Evolutionary conservation across 768 basidiomycete species (phyloP).

Genomic region (Cyclocybe cylindracea): DNA sequence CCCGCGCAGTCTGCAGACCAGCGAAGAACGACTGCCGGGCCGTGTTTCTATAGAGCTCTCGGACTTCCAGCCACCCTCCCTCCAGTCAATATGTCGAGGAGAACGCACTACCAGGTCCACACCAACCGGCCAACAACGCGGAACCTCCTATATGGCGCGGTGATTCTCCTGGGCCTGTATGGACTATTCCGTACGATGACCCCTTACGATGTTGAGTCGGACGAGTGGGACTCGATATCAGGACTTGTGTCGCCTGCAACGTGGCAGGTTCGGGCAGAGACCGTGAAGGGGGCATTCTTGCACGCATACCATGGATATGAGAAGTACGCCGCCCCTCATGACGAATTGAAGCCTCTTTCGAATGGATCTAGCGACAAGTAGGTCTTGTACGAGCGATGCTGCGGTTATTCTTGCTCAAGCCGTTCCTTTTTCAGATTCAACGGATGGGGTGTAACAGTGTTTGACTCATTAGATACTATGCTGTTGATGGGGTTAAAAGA

Average conservation of each 20-base stretch:
- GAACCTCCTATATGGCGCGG: conserved; percentile 27
- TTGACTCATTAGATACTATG: conserved; percentile 87
- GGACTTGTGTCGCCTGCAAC: conserved; percentile 23
- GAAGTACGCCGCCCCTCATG: conserved; percentile 57
- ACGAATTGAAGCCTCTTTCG: conserved; percentile 63
- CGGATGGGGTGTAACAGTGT: conserved; percentile 89
- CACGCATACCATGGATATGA: conserved; percentile 74
- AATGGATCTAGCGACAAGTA: conserved; percentile 53
- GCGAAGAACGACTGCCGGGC: too few species aligned
- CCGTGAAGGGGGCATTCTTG: conserved; percentile 62
- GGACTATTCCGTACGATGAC: conserved; percentile 18
- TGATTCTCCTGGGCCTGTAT: conserved; percentile 28
- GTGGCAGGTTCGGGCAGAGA: conserved; percentile 55
- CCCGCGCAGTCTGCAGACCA: too few species aligned
- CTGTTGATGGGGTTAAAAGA: conserved; percentile 79
- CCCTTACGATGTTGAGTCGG: neutral
- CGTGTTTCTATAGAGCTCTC: too few species aligned
- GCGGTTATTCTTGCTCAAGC: neutral
- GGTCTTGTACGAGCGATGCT: conserved; percentile 12
- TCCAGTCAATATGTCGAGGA: neutral
- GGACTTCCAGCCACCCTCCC: neutral
- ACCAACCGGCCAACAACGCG: conserved; percentile 29
- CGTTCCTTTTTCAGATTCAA: too few species aligned
- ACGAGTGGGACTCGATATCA: neutral
- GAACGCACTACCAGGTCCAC: conserved; percentile 2